Conservation (phyloP, 2,329 filamentous ascomycete species). For the Ceratocystis colombiana region DNA sequence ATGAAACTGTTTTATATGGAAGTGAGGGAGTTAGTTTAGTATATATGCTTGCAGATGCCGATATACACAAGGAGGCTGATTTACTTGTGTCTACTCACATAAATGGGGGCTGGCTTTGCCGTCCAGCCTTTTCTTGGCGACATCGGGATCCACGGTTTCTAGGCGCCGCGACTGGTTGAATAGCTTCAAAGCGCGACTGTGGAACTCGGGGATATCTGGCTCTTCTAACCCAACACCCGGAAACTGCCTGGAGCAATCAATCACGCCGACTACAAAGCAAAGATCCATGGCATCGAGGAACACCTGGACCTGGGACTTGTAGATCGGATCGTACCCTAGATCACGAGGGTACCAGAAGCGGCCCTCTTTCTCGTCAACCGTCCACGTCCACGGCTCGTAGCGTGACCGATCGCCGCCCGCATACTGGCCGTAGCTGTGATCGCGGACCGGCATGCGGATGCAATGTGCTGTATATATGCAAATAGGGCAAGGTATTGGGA, state of each 20-base stretch:
- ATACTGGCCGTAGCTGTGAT: conserved; percentile 6
- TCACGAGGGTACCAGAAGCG: conserved; percentile 13
- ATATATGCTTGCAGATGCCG: background rate
- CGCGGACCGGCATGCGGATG: background rate
- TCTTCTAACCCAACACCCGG: background rate
- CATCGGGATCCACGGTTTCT: background rate
- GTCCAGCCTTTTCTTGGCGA: background rate
- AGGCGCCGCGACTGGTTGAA: background rate
- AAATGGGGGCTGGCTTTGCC: conserved; percentile 4
- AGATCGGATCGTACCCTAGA: background rate
- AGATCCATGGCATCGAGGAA: conserved; percentile 15
- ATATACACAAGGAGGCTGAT: background rate
- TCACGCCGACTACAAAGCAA: conserved; percentile 14
- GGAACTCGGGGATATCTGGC: background rate
- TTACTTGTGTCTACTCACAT: conserved; percentile 1
- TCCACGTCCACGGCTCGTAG: conserved; percentile 14
- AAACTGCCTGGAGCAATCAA: background rate
- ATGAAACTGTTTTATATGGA: background rate
- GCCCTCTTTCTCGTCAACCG: background rate
- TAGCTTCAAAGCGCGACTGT: background rate
- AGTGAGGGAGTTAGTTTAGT: background rate
- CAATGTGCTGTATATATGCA: conserved; percentile 2
- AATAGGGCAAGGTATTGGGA: background rate
- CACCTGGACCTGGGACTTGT: conserved; percentile 7
- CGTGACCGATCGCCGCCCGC: background rate